Conservation (phyloP, 108 stramenopile species). For the Stephanodiscus triporus region DNA sequence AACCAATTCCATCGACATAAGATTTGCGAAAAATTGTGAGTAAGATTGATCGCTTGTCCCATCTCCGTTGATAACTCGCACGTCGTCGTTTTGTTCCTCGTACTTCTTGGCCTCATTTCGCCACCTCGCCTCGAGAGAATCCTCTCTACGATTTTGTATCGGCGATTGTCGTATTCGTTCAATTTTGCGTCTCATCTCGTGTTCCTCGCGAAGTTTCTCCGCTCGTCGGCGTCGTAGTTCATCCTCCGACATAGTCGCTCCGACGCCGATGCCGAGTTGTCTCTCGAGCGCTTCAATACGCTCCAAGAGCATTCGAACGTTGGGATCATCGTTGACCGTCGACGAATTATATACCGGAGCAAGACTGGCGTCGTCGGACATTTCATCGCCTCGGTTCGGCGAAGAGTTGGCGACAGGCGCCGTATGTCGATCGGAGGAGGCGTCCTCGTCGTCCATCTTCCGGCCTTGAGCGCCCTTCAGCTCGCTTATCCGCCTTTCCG, state of each 20-base stretch:
- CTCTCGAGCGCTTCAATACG: conserved; percentile 40
- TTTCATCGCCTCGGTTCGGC: neutral
- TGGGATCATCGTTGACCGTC: conserved; percentile 1
- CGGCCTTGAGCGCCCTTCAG: neutral
- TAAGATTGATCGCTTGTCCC: neutral
- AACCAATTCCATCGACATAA: neutral
- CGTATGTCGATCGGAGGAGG: neutral
- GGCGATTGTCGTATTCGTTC: conserved; percentile 30
- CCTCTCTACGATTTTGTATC: conserved; percentile 39
- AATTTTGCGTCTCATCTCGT: conserved; percentile 11
- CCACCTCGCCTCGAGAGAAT: conserved; percentile 20
- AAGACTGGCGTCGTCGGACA: neutral
- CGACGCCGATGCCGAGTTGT: conserved; percentile 19
- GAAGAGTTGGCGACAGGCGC: neutral
- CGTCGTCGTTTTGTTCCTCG: neutral
- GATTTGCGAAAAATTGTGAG: neutral
- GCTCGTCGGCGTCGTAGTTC: neutral
- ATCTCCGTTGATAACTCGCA: neutral
- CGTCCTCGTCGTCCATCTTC: neutral
- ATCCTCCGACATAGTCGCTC: neutral
- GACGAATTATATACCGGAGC: neutral
- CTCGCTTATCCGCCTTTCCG: conserved; percentile 21
- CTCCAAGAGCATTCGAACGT: conserved; percentile 23
- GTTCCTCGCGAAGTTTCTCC: conserved; percentile 5
- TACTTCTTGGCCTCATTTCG: conserved; percentile 9